Percentiles rank a stretch among this genome's conserved stretches.
phyloP scores from a whole-genome alignment of 495 filamentous ascomycete genomes.

The Penicillium canescens region DNA sequence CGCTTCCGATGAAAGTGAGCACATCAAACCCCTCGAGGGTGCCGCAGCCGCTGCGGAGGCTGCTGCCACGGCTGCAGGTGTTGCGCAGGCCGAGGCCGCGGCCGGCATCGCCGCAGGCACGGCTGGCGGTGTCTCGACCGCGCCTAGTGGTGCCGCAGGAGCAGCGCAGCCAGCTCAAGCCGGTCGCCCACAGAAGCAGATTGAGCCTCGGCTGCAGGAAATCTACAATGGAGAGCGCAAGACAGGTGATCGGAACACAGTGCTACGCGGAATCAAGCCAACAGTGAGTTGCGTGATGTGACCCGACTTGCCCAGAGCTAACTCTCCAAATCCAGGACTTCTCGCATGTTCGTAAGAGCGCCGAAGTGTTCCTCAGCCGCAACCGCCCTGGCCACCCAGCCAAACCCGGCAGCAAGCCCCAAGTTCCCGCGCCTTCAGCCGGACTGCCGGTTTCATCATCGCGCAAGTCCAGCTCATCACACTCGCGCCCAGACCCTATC shows the following conservation, averaged over 20 bases:
- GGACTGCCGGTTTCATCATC: conserved; percentile 39
- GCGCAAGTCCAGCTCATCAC: conserved; percentile 53
- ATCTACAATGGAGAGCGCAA: conserved; percentile 90
- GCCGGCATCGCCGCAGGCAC: conserved; percentile 46
- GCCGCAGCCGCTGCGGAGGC: conserved; percentile 54
- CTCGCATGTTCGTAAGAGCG: conserved; percentile 86
- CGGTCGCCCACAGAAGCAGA: conserved; percentile 51
- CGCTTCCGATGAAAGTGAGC: conserved; percentile 83
- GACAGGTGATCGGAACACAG: conserved; percentile 89
- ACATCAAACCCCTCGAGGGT: conserved; percentile 79
- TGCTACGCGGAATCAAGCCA: conserved; percentile 85
- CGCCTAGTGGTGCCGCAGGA: conserved; percentile 49
- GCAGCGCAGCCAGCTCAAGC: conserved; percentile 50
- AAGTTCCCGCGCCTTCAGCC: conserved; percentile 42
- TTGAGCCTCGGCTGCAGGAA: conserved; percentile 78
- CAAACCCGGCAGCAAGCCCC: conserved; percentile 42
- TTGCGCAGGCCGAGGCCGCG: conserved; percentile 35
- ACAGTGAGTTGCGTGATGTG: conserved; percentile 60
- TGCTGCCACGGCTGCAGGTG: conserved; percentile 45
- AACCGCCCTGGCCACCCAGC: conserved; percentile 42
- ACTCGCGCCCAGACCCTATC: conserved; percentile 82
- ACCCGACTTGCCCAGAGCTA: not conserved
- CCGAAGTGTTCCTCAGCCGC: conserved; percentile 74
- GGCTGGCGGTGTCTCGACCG: conserved; percentile 35
- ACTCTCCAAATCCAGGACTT: conserved; percentile 67